These are phyloP conservation scores for Lojkania enalia DNA, from an alignment of 2,329 filamentous ascomycete genomes.

Conservation along the genomic window DNA sequence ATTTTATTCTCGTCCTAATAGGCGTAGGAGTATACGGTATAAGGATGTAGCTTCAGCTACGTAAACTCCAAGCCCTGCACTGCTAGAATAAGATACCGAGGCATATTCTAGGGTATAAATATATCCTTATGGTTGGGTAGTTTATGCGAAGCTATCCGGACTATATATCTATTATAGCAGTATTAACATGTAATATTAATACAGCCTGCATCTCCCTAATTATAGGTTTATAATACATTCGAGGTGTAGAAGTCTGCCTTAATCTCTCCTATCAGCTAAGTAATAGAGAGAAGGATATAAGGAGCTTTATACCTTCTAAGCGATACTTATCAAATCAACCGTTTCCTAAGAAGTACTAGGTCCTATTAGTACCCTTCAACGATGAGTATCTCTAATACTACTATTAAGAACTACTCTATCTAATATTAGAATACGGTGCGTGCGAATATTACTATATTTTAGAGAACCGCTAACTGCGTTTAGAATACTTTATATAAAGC, in stretches of 20 bases:
- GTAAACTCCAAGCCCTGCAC: slow-evolving; percentile 10
- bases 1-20: slow-evolving; percentile 9
- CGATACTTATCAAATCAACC: slow-evolving; percentile 10
- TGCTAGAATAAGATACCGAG: slow-evolving; percentile 5
- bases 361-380: slow-evolving; percentile 13
- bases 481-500: slow-evolving; percentile 14
- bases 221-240: slow-evolving; percentile 10
- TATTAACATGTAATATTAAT: slow-evolving; percentile 11
- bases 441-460: slow-evolving; percentile 14
- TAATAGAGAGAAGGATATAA: slow-evolving; percentile 15
- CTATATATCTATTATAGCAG: slow-evolving; percentile 7
- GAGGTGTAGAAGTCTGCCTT: slow-evolving; percentile 15
- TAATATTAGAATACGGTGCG: slow-evolving; percentile 12
- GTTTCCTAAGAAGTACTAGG: slow-evolving; percentile 13
- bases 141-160: slow-evolving; percentile 8
- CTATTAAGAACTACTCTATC: slow-evolving; percentile 9
- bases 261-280: slow-evolving; percentile 12
- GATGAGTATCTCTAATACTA: slow-evolving; percentile 11
- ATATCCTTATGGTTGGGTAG: slow-evolving; percentile 5
- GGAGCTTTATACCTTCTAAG: slow-evolving; percentile 14
- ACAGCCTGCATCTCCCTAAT: slow-evolving; percentile 7
- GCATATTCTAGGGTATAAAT: slow-evolving; percentile 9
- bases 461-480: slow-evolving; percentile 11
- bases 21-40: slow-evolving; percentile 9
- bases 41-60: slow-evolving; percentile 7